Conservation (phyloP, 306 rosid genomes). For the Vigna reflexopilosa region DNA sequence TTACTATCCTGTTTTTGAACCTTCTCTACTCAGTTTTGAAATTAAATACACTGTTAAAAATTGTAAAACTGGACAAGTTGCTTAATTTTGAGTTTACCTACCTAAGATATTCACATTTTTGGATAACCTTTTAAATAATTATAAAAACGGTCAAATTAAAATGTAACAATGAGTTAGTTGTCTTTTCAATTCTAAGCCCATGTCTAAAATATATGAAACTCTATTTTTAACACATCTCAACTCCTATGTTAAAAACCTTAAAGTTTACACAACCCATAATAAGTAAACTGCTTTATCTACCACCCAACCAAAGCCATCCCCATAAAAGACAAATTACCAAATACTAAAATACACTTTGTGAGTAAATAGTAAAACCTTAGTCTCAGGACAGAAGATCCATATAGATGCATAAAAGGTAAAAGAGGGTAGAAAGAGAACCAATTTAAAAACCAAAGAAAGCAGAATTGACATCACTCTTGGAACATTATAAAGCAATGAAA, state of each 20-base stretch:
- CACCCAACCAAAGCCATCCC: not conserved
- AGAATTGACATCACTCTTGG: constrained; percentile 27
- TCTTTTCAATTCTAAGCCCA: not conserved
- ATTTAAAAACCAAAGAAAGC: constrained; percentile 35
- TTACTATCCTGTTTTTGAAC: not conserved
- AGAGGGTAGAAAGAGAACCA: not conserved
- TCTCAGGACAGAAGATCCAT: not conserved
- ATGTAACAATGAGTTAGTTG: too few relatives aligned
- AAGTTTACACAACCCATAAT: not conserved
- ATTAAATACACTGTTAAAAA: not conserved
- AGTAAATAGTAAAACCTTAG: not conserved
- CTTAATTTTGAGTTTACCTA: too few relatives aligned
- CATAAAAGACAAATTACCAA: constrained; percentile 9
- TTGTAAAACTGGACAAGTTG: too few relatives aligned
- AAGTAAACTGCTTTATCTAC: not conserved
- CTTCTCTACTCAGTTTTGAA: not conserved
- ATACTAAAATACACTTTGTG: not conserved
- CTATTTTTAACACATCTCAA: not conserved
- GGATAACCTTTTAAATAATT: too few relatives aligned
- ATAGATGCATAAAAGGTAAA: constrained; percentile 5
- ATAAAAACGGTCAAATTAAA: too few relatives aligned
- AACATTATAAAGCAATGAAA: constrained; percentile 8
- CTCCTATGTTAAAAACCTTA: too few relatives aligned
- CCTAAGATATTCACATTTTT: too few relatives aligned
- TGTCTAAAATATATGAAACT: not conserved